Evolutionary conservation across 2,329 filamentous ascomycete species (phyloP).

Genomic region (Fusarium kyushuense): DNA sequence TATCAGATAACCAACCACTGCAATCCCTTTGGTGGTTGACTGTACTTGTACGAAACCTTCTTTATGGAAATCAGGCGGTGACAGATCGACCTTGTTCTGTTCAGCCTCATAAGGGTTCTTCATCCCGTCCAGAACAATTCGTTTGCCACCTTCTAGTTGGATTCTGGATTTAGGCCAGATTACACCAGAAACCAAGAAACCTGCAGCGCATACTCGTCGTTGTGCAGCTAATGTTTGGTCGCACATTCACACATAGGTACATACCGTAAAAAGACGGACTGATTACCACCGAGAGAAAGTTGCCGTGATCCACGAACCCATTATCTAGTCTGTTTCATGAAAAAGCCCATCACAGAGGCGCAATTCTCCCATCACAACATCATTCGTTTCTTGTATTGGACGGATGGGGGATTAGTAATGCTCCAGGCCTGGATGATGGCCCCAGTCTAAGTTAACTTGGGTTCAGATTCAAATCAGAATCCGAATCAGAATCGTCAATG

Average conservation of each 20-base stretch:
- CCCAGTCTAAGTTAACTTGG: conserved; percentile 8
- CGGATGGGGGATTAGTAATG: conserved; percentile 40
- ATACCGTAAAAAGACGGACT: neutral
- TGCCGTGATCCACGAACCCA: conserved; percentile 27
- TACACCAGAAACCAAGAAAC: neutral
- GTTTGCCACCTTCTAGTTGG: conserved; percentile 26
- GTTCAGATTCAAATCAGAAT: conserved; percentile 3
- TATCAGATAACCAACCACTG: conserved; percentile 15
- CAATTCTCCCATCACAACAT: conserved; percentile 18
- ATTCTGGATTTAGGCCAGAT: neutral
- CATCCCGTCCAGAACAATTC: conserved; percentile 35
- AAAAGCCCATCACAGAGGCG: conserved; percentile 25
- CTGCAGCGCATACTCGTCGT: neutral
- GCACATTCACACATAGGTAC: neutral
- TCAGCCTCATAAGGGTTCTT: conserved; percentile 40
- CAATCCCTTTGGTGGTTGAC: conserved; percentile 20
- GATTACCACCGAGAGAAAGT: conserved; percentile 20
- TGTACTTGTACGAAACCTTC: conserved; percentile 29
- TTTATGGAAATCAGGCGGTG: conserved; percentile 29
- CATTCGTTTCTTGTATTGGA: conserved; percentile 27
- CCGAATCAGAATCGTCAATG: conserved; percentile 19
- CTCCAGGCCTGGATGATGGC: conserved; percentile 31
- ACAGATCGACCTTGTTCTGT: conserved; percentile 25
- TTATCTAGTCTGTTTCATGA: conserved; percentile 39
- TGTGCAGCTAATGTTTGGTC: conserved; percentile 4